Evolutionary conservation across 371 early-diverging fungal genomes (phyloP), one percentile per base, ranked within the genome.

Genomic region (Apophysomyces elegans): DNA sequence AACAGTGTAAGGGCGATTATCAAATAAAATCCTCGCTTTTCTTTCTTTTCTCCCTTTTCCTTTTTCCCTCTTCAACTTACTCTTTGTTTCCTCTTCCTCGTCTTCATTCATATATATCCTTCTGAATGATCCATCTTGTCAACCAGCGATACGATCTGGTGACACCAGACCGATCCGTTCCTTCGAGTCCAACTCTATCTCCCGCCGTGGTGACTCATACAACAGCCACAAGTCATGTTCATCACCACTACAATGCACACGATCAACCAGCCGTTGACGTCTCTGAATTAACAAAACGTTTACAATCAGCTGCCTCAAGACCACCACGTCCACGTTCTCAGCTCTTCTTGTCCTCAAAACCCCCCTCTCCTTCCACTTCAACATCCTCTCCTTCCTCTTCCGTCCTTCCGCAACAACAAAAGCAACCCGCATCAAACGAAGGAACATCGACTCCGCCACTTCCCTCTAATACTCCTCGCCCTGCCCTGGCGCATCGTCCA

Each of bases 161-260:
- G 12, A 80, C 80, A 12, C 82, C 82, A 36, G 82, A 81, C 5
- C 67, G 77, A 50, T 79, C 79, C 14, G 65, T 72, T n/a, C 79
- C 82, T 37, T 74, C 77, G 18, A 77, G 77, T 57, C 82, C 82
- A 16, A 73, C 79, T 18, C 56, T 80, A 1, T 75, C 80, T n/a
- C 76, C 78, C 46, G 80, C 80, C 1, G 74, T 73, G 7, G 76
- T 80, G 47, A 80, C 77, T 45, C 80, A 73, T 56, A 75, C 75
- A 39, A 67, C 69, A 18, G 79, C 79, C 7, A 80, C 77, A 14
- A 71, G 74, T 67, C 70, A 65, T 43, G 71, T 68, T 64, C 66
- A 66, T 35, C 73, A 76, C 32, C 67, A 69, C 44, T 66, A 62
- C 18, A 66, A 62, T 43, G 63, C 44, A 44, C 56, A 26, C 3